A percentile compares a stretch with the other conserved stretches of the same genome.
Evolutionary conservation across 2,329 filamentous ascomycete genomes (phyloP).

Genomic region (Acrodontium crateriforme): DNA sequence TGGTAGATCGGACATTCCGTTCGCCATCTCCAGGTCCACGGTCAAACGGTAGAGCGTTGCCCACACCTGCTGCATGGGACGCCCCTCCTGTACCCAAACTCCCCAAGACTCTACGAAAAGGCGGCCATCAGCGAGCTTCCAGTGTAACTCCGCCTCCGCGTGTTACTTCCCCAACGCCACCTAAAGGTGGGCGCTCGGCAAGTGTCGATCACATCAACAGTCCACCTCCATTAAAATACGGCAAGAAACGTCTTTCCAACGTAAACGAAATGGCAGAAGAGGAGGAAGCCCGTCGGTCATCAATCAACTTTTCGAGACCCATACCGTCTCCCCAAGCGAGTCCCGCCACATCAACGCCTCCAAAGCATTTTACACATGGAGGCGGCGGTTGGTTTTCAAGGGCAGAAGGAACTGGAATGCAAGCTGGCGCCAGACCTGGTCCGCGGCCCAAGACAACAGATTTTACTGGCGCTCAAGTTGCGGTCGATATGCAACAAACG

Average conservation of each 20-base stretch:
- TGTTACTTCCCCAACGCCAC: slow-evolving; percentile 29
- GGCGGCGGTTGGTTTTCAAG: slow-evolving; percentile 45
- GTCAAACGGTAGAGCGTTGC: slow-evolving; percentile 13
- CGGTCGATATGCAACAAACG: slow-evolving; percentile 9
- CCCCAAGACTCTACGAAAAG: slow-evolving; percentile 25
- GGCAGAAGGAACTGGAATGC: slow-evolving; percentile 40
- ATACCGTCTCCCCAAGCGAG: slow-evolving; percentile 30
- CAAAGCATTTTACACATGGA: slow-evolving; percentile 14
- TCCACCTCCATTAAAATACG: slow-evolving; percentile 7
- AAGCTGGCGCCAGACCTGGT: slow-evolving; percentile 5
- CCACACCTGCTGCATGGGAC: slow-evolving; percentile 14
- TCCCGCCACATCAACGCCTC: slow-evolving; percentile 8
- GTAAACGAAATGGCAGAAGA: slow-evolving; percentile 24
- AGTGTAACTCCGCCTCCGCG: slow-evolving; percentile 39
- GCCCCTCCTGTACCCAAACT: slow-evolving; percentile 65
- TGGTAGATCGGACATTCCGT: slow-evolving; percentile 80
- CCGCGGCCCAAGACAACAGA: no score
- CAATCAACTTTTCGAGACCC: slow-evolving; percentile 42
- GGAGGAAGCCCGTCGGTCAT: slow-evolving; percentile 23
- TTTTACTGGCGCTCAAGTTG: slow-evolving; percentile 7
- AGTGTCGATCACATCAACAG: slow-evolving; percentile 17
- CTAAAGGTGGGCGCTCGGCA: slow-evolving; percentile 22
- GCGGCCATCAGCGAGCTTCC: slow-evolving; percentile 27
- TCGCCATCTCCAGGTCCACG: slow-evolving; percentile 50
- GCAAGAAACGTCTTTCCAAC: slow-evolving; percentile 24